Evolutionary conservation across 2,329 filamentous ascomycete genomes (phyloP), one percentile per base, ranked within the genome.

Genomic region (Verticillium klebahnii): DNA sequence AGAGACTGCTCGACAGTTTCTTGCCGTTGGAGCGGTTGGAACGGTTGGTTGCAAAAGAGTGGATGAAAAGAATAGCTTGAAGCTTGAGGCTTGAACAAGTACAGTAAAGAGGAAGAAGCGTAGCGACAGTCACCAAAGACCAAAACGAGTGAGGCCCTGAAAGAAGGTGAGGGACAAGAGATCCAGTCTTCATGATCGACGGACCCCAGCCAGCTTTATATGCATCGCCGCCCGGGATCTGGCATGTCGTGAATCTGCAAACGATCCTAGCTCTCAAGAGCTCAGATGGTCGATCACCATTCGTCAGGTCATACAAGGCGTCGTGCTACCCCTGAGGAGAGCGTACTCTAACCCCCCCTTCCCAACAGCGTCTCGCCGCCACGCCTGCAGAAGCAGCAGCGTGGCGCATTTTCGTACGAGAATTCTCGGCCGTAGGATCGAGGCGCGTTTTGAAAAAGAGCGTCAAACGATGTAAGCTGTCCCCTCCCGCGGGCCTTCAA

Each of bases 1-100:
- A 25, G n/a, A 52, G 57, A 65, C 63, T 65, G 63, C 58, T 65
- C 63, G 64, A 65, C 62, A 65, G 63, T 58, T n/a, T 58, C 54
- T 63, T 32, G 52, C 52, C 34, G 45, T n/a, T 23, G 8, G 11
- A 11, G 39, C 29, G 58, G 32, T n/a, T 23, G 8, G 11, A 11
- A 34, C 29, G 58, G 32, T 60, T 37, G 37, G 52, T 52, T 34
- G 19, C 25, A 39, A 19, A 32, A 32, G 60, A 39, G 63, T 58
- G 57, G 63, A 65, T 39, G 63, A 65, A 65, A 57, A 62, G 57
- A 65, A 65, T 58, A 58, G 59, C 58, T 64, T 59, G 57, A 60
- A 61, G 34, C n/a, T 11, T 9, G 19, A 25, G 12, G 19, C 19
- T 52, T 52, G 45, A 14, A 25, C 14, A 29, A 14, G 9, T 4